Conservation (phyloP, 2,329 filamentous ascomycete species). For the Tolypocladium pustulatum region DNA sequence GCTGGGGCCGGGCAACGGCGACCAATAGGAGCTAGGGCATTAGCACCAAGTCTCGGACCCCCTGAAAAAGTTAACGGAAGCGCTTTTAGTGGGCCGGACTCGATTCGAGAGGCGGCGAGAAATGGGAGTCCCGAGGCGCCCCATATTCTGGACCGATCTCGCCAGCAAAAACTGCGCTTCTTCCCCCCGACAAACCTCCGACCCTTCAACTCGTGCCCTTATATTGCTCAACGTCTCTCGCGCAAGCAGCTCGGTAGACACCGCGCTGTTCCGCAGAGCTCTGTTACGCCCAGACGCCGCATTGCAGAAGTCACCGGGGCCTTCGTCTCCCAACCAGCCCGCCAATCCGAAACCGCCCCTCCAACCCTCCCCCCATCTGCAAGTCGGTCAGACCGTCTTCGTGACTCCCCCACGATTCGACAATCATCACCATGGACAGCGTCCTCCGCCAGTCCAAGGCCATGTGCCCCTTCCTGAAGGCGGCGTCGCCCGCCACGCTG, state of each 20-base stretch:
- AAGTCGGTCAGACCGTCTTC: neutral
- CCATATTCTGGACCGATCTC: neutral
- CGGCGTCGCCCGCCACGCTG: slow-evolving; percentile 82
- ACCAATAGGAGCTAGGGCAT: neutral
- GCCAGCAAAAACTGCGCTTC: neutral
- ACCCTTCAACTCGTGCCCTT: neutral
- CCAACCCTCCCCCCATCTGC: neutral
- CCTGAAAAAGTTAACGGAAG: neutral
- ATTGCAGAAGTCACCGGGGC: neutral
- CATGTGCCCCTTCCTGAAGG: slow-evolving; percentile 95
- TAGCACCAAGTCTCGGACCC: neutral
- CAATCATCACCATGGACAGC: slow-evolving; percentile 62
- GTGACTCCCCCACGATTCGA: neutral
- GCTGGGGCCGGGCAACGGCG: neutral
- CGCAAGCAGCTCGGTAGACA: neutral
- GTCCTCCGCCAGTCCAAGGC: slow-evolving; percentile 90
- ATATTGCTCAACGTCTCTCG: neutral
- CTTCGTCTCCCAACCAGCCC: neutral
- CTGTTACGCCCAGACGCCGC: neutral
- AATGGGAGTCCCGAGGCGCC: neutral
- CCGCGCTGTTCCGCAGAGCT: neutral
- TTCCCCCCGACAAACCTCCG: neutral
- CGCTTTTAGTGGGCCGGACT: neutral
- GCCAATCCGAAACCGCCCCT: neutral
- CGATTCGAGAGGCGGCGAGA: neutral